phyloP scores from a whole-genome alignment of 176 grass and related monocot genomes.

The Hordeum marinum region DNA sequence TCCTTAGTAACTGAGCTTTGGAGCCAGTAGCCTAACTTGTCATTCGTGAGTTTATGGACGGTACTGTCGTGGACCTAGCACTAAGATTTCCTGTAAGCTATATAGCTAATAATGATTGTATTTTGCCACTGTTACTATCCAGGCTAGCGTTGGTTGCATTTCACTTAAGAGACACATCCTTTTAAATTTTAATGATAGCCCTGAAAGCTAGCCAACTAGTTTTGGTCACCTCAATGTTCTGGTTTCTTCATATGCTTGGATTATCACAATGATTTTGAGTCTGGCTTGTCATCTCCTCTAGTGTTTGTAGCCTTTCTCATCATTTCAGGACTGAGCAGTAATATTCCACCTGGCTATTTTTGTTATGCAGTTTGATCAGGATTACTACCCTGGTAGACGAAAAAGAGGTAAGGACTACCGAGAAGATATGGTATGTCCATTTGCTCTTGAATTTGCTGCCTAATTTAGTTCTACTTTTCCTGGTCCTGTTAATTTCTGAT shows the following conservation, averaged over 20 bases:
- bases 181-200: not conserved
- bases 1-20: not conserved
- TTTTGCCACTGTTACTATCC: not conserved
- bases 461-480: not conserved
- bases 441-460: conserved; percentile 6
- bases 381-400: conserved; percentile 95
- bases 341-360: conserved; percentile 12
- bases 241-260: not conserved
- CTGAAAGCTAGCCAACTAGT: not conserved
- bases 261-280: not conserved
- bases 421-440: conserved; percentile 85
- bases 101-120: not conserved
- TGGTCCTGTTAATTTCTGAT: conserved; percentile 13
- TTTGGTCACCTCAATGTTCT: not conserved
- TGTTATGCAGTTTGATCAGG: conserved; percentile 83
- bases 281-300: not conserved
- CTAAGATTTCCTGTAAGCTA: not conserved
- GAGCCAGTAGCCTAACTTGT: not conserved
- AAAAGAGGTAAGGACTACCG: conserved; percentile 93
- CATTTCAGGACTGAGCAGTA: not conserved
- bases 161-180: not conserved
- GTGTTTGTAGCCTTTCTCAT: not conserved
- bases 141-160: not conserved
- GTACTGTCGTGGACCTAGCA: not conserved
- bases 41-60: not conserved